A percentile compares a stretch with the other conserved stretches of the same genome.
phyloP scores from a whole-genome alignment of 2,329 filamentous ascomycete species.

The Arthrobotrys entomopaga region DNA sequence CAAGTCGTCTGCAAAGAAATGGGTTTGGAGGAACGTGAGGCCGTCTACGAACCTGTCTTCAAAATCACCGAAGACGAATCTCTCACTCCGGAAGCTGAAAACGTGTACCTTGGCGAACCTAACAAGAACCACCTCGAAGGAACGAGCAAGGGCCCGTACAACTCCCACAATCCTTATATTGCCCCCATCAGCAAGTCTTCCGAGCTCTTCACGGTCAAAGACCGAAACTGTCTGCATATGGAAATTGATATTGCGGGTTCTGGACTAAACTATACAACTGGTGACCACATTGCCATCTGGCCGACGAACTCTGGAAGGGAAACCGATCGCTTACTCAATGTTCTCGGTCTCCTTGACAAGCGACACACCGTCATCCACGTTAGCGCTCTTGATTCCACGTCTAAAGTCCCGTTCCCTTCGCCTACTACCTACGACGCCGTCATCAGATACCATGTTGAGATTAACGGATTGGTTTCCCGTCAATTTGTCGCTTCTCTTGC shows the following conservation, averaged over 20 bases:
- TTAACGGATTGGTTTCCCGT: conserved; percentile 92
- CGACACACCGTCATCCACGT: conserved; percentile 83
- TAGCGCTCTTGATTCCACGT: conserved; percentile 91
- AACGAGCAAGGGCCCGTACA: conserved; percentile 85
- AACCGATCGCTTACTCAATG: conserved; percentile 85
- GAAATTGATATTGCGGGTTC: conserved; percentile 91
- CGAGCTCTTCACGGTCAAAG: conserved; percentile 88
- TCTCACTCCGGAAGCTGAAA: conserved; percentile 76
- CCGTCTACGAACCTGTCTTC: conserved; percentile 93
- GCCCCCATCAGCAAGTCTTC: conserved; percentile 90
- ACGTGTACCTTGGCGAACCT: conserved; percentile 94
- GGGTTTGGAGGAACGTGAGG: conserved; percentile 92
- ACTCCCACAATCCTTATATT: conserved; percentile 96
- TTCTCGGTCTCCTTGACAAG: conserved; percentile 80
- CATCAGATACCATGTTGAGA: conserved; percentile 94
- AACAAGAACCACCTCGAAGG: conserved; percentile 96
- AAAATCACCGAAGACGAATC: conserved; percentile 79
- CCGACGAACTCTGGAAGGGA: conserved; percentile 93
- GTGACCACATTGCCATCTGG: conserved; percentile 97
- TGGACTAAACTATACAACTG: conserved; percentile 91
- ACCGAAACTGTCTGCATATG: conserved; percentile 94
- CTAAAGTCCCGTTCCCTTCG: conserved; percentile 96
- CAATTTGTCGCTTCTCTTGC: conserved; percentile 90
- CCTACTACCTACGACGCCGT: conserved; percentile 96
- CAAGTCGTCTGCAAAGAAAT: conserved; percentile 81